phyloP scores from a whole-genome alignment of 495 filamentous ascomycete species.

The Astrocystis sublimbata region DNA sequence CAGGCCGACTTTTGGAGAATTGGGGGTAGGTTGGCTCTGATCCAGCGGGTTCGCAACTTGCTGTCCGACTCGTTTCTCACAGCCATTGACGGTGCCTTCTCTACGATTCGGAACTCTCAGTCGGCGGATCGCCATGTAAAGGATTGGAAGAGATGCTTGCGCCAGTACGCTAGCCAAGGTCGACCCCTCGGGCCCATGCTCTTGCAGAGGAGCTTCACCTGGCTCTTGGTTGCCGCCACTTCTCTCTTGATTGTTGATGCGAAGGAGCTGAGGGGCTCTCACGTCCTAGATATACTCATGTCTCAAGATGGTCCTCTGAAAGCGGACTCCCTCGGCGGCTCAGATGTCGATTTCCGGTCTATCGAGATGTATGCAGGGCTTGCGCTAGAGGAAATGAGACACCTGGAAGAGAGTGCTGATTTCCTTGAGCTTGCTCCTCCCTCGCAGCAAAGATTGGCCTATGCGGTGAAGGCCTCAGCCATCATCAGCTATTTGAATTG shows the following conservation, averaged over 20 bases:
- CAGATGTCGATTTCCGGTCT: slow-evolving; percentile 52
- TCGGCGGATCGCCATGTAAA: slow-evolving; percentile 50
- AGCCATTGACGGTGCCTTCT: slow-evolving; percentile 82
- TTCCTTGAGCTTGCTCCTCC: slow-evolving; percentile 81
- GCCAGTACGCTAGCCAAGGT: slow-evolving; percentile 76
- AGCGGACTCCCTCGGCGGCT: slow-evolving; percentile 39
- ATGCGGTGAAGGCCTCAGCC: slow-evolving; percentile 78
- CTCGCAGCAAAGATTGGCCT: slow-evolving; percentile 85
- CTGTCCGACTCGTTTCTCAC: slow-evolving; percentile 81
- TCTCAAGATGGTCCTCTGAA: slow-evolving; percentile 41
- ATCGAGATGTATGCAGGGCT: slow-evolving; percentile 73
- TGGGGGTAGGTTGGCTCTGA: slow-evolving; percentile 66
- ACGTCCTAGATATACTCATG: slow-evolving; percentile 79
- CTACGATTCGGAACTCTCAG: slow-evolving; percentile 70
- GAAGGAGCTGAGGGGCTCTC: slow-evolving; percentile 56
- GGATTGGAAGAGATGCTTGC: slow-evolving; percentile 80
- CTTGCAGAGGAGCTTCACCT: slow-evolving; percentile 81
- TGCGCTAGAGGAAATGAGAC: slow-evolving; percentile 75
- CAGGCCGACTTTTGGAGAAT: slow-evolving; percentile 77
- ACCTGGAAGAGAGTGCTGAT: slow-evolving; percentile 86
- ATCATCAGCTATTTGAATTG: slow-evolving; percentile 86
- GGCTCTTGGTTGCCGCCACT: slow-evolving; percentile 76
- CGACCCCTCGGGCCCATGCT: slow-evolving; percentile 91
- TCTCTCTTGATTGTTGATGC: slow-evolving; percentile 66
- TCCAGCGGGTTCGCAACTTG: slow-evolving; percentile 67